Conservation (phyloP, 192 early-diverging fungal species). For the Lobosporangium transversale region DNA sequence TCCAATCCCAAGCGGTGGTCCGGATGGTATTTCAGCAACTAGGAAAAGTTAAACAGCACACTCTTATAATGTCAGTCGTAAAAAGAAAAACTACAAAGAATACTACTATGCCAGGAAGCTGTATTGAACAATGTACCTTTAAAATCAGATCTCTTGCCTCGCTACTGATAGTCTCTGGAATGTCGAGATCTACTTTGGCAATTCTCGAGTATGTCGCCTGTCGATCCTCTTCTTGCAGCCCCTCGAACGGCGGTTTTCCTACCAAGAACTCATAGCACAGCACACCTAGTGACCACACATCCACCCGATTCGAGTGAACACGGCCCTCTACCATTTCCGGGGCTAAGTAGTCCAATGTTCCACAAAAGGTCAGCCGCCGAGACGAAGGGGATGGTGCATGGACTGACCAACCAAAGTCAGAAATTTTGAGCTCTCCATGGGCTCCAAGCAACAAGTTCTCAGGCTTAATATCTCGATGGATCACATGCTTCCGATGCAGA, state of each 20-base stretch:
- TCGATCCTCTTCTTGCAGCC: conserved; percentile 60
- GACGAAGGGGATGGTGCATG: conserved; percentile 81
- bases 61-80: too few species aligned
- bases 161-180: conserved; percentile 79
- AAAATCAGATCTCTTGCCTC: conserved; percentile 89
- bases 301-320: conserved; percentile 82
- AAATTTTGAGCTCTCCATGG: conserved; percentile 92
- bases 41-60: not conserved
- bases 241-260: conserved; percentile 92
- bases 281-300: conserved; percentile 94
- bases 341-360: conserved; percentile 95
- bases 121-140: conserved; percentile 60
- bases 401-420: conserved; percentile 98
- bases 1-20: conserved; percentile 76
- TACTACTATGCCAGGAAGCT: not conserved
- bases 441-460: conserved; percentile 92
- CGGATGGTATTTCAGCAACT: conserved; percentile 81
- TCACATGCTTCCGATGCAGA: conserved; percentile 89
- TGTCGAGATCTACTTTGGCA: conserved; percentile 81
- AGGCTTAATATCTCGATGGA: conserved; percentile 97
- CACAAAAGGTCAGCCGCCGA: conserved; percentile 90
- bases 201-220: conserved; percentile 85
- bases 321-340: conserved; percentile 95
- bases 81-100: not conserved
- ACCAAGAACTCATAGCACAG: conserved; percentile 93